Base-by-base conservation (phyloP, 176 grass and related monocot genomes). In the Eragrostis curvula region DNA sequence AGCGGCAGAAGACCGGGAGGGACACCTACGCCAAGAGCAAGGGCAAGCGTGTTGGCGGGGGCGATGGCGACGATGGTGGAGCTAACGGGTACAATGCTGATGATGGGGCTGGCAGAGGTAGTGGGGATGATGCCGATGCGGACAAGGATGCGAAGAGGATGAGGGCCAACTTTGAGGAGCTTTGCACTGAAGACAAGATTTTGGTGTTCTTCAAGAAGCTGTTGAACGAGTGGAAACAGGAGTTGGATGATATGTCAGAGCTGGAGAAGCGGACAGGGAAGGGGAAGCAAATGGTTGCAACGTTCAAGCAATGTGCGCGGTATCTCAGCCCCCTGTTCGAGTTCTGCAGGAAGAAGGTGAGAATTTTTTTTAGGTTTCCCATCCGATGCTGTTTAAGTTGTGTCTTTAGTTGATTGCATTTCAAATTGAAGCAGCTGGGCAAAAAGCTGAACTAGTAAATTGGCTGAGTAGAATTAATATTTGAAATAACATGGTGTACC, bases 271-370 rank as follows among this genome's bases (percentile, higher is more conserved):
- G 92, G 53, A 81, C 88, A 6, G 96, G 88, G 0, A 93, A 95
- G 66, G 92, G 96, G 20, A 98, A 98, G 73, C 94, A 90, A 1
- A 89, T 93, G 78, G 86, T 98, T 71, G 96, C 96, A 59, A 98
- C 92, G 0, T 92, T 98, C 80, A 95, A 95, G 84, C 96, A 98
- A 60, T 98, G 96, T 3, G 92, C 92, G 3, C 83, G 92, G 5
- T 95, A 98, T 74, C 85, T 98, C 75, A 93, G 89, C 68, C 96
- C 90, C 27, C 56, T 98, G 53, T 98, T 98, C 28, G 91, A 95
- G 60, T 93, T 98, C 78, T 98, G 96, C 88, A 88, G 92, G 65
- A 98, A 95, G 71, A 95, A 98, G 90, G 96, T 98, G 41, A 81
- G 36, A 16, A 16, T 60, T 41, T 45, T 46, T 70, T 44, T 45